Evolutionary conservation across 352 stramenopile genomes (phyloP), one percentile per base, ranked within the genome.

Genomic region (Globisporangium middletonii): DNA sequence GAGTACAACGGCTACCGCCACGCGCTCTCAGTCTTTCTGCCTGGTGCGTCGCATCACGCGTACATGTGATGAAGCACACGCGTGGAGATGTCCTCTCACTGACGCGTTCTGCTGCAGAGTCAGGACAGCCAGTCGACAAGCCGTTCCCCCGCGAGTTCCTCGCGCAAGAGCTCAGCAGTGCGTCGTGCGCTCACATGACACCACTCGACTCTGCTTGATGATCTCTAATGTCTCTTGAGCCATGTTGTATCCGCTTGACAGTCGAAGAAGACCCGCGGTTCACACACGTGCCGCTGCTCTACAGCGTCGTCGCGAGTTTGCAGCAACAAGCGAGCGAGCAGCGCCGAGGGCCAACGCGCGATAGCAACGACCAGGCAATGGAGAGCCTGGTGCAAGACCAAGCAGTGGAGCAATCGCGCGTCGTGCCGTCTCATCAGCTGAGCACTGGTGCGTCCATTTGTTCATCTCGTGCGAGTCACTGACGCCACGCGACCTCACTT

Each of bases 1-100:
- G 75, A 91, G 51, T 98, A 96, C 73, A 97, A 97, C 56, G 86
- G 88, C n/a, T 98, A 98, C 63, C 65, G 77, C 8, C 83, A 96
- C 50, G 74, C 87, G 0, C 74, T 96, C 30, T 96, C 88, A 5
- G 87, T 97, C 19, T 95, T 97, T 42, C 50, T 91, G 0, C 72
- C 83, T 49, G 87, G 80, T 87, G 19, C 12, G 62, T 51, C 26
- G 1, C 26, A 9, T 30, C 11, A 5, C 18, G 45, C 15, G 9
- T 15, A 28, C 2, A 9, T 27, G 26, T 15, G 19, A 30, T 9
- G 3, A 37, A 16, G 8, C n/a, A 44, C 8, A 9, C 15, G 5
- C 5, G 16, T 18, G 33, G 1, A 23, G 23, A 9, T 38, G 30
- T 42, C 28, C 18, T 18, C 28, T 30, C 9, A 35, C 26, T 37